Evolutionary conservation across 2,329 filamentous ascomycete genomes (phyloP), one percentile per base, ranked within the genome.

Genomic region (Didymella arachidicola): DNA sequence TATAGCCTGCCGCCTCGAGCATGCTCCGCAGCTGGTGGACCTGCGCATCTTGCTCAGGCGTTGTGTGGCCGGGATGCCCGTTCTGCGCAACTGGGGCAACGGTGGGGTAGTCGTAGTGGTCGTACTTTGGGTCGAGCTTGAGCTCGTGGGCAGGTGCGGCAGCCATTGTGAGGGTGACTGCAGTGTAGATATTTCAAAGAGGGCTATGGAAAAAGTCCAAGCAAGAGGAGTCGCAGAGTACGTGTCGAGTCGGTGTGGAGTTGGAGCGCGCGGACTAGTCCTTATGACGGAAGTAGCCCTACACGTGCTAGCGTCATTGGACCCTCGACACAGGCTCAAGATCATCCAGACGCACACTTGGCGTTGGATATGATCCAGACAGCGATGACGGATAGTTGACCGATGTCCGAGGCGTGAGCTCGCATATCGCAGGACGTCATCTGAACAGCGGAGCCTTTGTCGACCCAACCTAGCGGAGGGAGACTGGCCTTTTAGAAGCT

Each of bases 61-160:
- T 95, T 72, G 96, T 90, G 79, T 96, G 87, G 76, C 95, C 95
- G 62, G 94, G 89, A 79, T 97, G 93, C 66, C 95, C 95, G 70
- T 83, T 82, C 75, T 89, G 86, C 45, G 84, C 77, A 68, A 87
- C 86, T 54, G 90, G 86, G 45, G 92, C 87, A 63, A 86, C 89
- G 65, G 89, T 92, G 63, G 95, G 95, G 83, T 87, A 98, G 80
- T 97, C 93, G 80, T 95, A 98, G 83, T 96, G 79, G 82, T 98
- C 95, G 84, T 98, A 96, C 82, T 97, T 97, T 77, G 91, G 85
- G 79, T 96, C 89, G 71, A 92, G 79, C 67, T 81, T 78, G 67
- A 83, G 64, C 77, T 68, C 69, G 59, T 55, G 62, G 36, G 66
- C 55, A 27, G 61, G 60, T 50, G 62, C 47, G 63, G 70, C 64